These are phyloP conservation scores for Phaeophleospora eucalypticola DNA, from an alignment of 2,329 filamentous ascomycete species.

Conservation along the genomic window DNA sequence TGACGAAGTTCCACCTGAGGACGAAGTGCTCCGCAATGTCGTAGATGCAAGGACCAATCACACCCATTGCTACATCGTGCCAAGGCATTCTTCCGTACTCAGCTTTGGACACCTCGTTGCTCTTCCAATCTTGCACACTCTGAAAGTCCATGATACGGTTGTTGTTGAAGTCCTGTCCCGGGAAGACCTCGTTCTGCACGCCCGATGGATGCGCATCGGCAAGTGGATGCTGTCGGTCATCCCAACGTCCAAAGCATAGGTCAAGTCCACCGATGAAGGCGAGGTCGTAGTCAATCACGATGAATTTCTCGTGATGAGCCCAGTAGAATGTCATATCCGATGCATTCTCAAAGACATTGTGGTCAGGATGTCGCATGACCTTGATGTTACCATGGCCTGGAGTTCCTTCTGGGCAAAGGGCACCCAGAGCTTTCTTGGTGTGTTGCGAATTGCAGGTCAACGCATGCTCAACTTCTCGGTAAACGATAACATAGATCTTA, in stretches of 20 bases:
- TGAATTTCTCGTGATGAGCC: constrained; percentile 97
- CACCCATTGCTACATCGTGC: constrained; percentile 91
- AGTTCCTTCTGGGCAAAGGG: constrained; percentile 73
- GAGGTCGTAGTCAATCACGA: constrained; percentile 85
- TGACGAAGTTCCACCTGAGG: constrained; percentile 92
- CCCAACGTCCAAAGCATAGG: constrained; percentile 94
- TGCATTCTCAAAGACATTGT: constrained; percentile 89
- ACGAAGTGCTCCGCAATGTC: constrained; percentile 96
- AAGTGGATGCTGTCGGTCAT: constrained; percentile 76
- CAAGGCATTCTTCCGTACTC: constrained; percentile 96
- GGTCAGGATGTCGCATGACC: constrained; percentile 87
- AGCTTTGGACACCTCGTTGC: constrained; percentile 85
- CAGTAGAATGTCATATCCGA: constrained; percentile 97
- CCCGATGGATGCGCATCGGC: constrained; percentile 84
- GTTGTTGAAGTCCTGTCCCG: constrained; percentile 97
- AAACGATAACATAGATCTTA: constrained; percentile 89
- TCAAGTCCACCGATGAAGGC: constrained; percentile 95
- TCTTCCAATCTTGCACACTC: constrained; percentile 84
- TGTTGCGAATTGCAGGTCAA: constrained; percentile 89
- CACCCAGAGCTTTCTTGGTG: constrained; percentile 80
- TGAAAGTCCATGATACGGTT: constrained; percentile 96
- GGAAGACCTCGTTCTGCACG: constrained; percentile 79
- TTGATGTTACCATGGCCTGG: constrained; percentile 84
- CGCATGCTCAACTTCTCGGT: constrained; percentile 65
- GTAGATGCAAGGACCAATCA: constrained; percentile 85